Evolutionary conservation across 2,329 filamentous ascomycete genomes (phyloP).

Genomic region (Delphinella strobiligena): DNA sequence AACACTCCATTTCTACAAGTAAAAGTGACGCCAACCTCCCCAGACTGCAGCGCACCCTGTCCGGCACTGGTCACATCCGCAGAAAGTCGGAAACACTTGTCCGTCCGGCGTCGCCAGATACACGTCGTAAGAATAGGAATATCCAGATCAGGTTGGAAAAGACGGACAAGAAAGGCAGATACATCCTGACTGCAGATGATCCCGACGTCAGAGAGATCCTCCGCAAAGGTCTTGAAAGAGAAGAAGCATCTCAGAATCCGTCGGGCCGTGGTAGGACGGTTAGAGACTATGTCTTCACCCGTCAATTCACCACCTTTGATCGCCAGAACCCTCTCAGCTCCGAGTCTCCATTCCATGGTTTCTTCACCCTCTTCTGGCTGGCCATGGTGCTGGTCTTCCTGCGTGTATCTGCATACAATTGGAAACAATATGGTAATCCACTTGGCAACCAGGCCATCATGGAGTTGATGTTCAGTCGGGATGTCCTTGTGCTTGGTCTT

Average conservation of each 20-base stretch:
- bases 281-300: conserved; percentile 55
- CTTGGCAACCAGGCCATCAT: conserved; percentile 63
- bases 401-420: conserved; percentile 57
- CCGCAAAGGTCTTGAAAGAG: conserved; percentile 29
- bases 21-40: conserved; percentile 3
- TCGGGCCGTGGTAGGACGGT: conserved; percentile 27
- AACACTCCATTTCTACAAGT: not conserved
- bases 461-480: conserved; percentile 51
- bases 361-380: conserved; percentile 71
- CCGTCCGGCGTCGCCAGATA: conserved; percentile 6
- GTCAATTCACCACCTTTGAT: conserved; percentile 64
- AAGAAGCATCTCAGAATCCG: conserved; percentile 21
- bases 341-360: conserved; percentile 63
- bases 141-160: conserved; percentile 36
- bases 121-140: conserved; percentile 24
- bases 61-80: conserved; percentile 7
- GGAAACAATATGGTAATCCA: conserved; percentile 53
- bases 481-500: conserved; percentile 38
- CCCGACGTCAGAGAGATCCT: conserved; percentile 36
- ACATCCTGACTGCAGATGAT: conserved; percentile 38
- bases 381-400: conserved; percentile 53
- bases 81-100: conserved; percentile 3
- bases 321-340: conserved; percentile 52
- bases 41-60: not conserved
- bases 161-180: conserved; percentile 33